Evolutionary conservation across 371 early-diverging fungal species (phyloP).

Genomic region (Lichtheimia ornata): DNA sequence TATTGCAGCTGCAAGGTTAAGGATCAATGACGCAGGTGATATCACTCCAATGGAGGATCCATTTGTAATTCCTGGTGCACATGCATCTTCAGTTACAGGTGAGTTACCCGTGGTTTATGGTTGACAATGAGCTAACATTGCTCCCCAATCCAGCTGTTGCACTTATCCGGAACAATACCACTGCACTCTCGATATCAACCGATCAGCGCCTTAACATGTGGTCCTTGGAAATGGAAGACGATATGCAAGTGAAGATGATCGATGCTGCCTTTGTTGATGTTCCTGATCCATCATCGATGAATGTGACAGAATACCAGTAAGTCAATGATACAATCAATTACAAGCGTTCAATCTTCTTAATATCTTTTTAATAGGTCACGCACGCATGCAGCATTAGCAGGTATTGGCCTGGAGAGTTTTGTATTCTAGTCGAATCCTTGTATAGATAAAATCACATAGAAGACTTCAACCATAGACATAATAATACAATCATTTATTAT

Average conservation of each 20-base stretch:
- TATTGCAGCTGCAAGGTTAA: constrained; percentile 34
- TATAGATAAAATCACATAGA: not conserved
- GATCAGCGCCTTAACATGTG: constrained; percentile 62
- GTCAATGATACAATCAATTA: constrained; percentile 5
- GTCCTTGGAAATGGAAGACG: constrained; percentile 26
- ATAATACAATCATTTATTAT: not conserved
- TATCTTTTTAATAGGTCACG: constrained; percentile 20
- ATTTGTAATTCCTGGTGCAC: constrained; percentile 44
- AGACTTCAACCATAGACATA: not conserved
- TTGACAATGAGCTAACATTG: not conserved
- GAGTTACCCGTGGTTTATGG: not conserved
- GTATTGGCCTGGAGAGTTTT: constrained; percentile 51
- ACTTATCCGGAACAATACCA: constrained; percentile 22
- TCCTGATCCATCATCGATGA: constrained; percentile 64
- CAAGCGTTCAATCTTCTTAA: not conserved
- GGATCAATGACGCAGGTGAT: not conserved
- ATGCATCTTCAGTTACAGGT: constrained; percentile 63
- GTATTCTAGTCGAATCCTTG: not conserved
- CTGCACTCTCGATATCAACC: constrained; percentile 50
- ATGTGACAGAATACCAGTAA: constrained; percentile 38
- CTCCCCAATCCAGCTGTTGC: constrained; percentile 35
- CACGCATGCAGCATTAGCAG: constrained; percentile 46
- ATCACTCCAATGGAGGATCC: constrained; percentile 19
- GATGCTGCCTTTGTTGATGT: constrained; percentile 57
- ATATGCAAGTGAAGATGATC: constrained; percentile 24